A percentile compares a stretch with the other conserved stretches of the same genome.
Evolutionary conservation across 202 grass and related monocot genomes (phyloP).

Genomic region (Eragrostis tef): DNA sequence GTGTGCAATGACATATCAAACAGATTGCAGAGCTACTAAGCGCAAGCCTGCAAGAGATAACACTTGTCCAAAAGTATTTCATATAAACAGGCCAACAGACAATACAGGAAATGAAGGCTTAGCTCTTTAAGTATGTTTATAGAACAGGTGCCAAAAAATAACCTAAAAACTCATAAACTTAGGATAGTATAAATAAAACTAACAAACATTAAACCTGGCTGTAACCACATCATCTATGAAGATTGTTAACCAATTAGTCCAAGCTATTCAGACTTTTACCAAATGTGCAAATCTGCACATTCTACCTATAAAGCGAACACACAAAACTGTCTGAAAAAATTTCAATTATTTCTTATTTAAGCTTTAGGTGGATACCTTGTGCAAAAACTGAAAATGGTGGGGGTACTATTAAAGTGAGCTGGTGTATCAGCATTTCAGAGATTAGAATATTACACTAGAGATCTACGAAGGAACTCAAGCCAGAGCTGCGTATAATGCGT

Average conservation of each 20-base stretch:
- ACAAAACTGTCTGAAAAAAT: neutral
- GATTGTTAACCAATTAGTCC: neutral
- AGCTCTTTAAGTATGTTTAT: neutral
- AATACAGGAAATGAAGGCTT: neutral
- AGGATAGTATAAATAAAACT: neutral
- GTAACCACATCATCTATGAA: neutral
- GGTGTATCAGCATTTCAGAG: constrained; percentile 10
- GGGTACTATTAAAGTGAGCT: no score
- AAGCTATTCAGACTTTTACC: neutral
- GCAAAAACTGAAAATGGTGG: no score
- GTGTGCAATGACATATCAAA: neutral
- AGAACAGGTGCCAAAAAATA: neutral
- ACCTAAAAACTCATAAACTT: neutral
- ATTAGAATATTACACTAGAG: neutral
- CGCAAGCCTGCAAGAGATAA: neutral
- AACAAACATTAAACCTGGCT: neutral
- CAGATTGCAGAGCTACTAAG: neutral
- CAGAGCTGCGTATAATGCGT: neutral
- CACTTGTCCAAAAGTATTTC: no score
- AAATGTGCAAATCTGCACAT: no score
- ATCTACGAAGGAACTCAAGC: neutral
- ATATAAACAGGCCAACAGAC: no score
- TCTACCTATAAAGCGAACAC: no score
- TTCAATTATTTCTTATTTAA: neutral
- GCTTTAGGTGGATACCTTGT: neutral